These are phyloP conservation scores for Phytophthora sp. DNA, from an alignment of 352 stramenopile species.

Conservation along the genomic window DNA sequence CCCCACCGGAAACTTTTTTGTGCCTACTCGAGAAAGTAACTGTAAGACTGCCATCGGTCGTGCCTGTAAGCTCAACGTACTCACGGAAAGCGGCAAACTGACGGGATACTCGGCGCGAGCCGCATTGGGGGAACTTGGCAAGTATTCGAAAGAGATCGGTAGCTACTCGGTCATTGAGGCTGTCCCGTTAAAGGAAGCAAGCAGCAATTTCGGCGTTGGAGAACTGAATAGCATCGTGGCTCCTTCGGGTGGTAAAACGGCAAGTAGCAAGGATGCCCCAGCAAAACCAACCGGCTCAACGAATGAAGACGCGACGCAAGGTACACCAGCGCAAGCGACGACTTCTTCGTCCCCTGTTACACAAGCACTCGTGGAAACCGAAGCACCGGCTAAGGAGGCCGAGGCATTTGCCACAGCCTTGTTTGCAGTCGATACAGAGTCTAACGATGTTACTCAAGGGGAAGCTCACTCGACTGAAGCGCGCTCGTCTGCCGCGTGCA, in stretches of 20 bases:
- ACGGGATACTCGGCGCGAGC: not conserved
- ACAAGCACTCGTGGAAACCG: not conserved
- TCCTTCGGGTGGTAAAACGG: not conserved
- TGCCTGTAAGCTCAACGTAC: conserved; percentile 27
- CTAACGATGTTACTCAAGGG: not conserved
- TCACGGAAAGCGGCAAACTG: conserved; percentile 13
- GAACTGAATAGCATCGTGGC: not conserved
- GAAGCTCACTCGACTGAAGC: too few species aligned
- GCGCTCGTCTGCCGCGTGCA: too few species aligned
- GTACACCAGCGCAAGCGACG: not conserved
- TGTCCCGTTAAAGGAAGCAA: conserved; percentile 2
- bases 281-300: not conserved
- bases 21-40: conserved; percentile 5
- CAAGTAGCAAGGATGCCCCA: not conserved
- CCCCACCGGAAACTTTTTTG: conserved; percentile 21
- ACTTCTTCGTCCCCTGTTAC: too few species aligned
- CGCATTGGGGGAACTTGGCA: conserved; percentile 1
- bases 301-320: not conserved
- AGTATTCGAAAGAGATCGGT: conserved; percentile 10
- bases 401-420: not conserved
- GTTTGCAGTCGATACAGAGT: not conserved
- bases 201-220: conserved; percentile 20
- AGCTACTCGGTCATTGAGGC: conserved; percentile 2
- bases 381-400: not conserved
- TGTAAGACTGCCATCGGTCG: conserved; percentile 22